Evolutionary conservation across 176 grass and related monocot species (phyloP), one percentile per base, ranked within the genome.

Genomic region (Aegilops speltoides): DNA sequence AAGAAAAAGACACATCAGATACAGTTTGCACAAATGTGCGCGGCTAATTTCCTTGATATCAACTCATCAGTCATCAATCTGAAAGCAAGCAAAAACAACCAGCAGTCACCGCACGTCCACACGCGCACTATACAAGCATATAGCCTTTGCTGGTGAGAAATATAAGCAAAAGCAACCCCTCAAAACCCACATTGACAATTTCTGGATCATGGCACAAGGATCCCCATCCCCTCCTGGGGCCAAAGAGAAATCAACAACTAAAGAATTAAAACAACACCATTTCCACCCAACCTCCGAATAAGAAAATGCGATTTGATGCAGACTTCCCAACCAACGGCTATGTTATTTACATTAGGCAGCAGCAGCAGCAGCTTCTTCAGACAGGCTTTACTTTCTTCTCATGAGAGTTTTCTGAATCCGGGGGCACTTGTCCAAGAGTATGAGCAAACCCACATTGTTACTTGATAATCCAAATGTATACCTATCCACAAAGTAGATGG

Each of bases 351-450:
- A 90, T 52, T 8, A 60, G 57, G 57, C 9, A 74, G 54, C 89
- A 67, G 22, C 20, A 81, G 77, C 82, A 67, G 22, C 20, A 81
- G 77, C 82, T 76, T 28, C 62, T 88, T 69, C 64, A 29, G 16
- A 23, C 13, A 80, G 32, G 71, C 61, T 70, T 88, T 78, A 87
- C 70, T 68, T 72, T 29, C 32, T 91, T 80, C 78, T 89, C 20
- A 79, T 28, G 38, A 87, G 78, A 48, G 45, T 87, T 60, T 86
- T 93, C 84, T 92, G 86, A 62, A 95, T 85, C 65, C 80, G 80
- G 7, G 92, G 97, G 73, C 73, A 93, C 83, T 94, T 96, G 59
- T 99, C 92, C 82, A 99, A 60, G 40, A 99, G 91, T 78, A 96
- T 7, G 67, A 99, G 82, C 84, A 99, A 84, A 4, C 97, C 97